Evolutionary conservation across 202 grass and related monocot genomes (phyloP).

Genomic region (Setaria italica): DNA sequence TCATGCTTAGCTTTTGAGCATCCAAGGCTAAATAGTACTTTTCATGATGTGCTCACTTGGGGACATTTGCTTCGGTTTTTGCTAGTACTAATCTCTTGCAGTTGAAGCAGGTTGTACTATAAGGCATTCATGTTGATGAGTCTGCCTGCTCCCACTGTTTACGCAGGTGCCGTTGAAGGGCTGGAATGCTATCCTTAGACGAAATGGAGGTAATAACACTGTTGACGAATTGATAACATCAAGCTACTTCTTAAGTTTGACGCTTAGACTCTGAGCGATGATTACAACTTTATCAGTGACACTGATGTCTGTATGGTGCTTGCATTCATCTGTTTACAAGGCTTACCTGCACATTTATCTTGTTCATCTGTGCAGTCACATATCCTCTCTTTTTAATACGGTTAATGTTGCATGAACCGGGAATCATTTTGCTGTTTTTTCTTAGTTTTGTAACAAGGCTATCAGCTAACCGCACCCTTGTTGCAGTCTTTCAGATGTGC

Average conservation of each 20-base stretch:
- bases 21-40: slow-evolving; percentile 4
- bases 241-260: slow-evolving; percentile 15
- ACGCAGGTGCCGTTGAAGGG: not conserved
- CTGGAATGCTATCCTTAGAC: slow-evolving; percentile 21
- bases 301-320: not conserved
- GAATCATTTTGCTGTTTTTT: not conserved
- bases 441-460: not conserved
- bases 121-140: slow-evolving; percentile 15
- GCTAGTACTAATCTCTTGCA: slow-evolving; percentile 2
- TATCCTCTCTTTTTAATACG: not conserved
- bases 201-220: slow-evolving; percentile 23
- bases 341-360: not conserved
- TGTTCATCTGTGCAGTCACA: not conserved
- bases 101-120: slow-evolving; percentile 13
- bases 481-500: not conserved
- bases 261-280: not conserved
- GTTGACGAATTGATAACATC: slow-evolving; percentile 26
- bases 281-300: slow-evolving; percentile 21
- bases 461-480: not conserved
- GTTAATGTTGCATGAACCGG: slow-evolving; percentile 31
- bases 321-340: slow-evolving; percentile 20
- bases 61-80: slow-evolving; percentile 17
- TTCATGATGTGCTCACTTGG: not conserved
- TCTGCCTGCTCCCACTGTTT: not conserved
- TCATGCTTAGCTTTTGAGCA: slow-evolving; percentile 22